phyloP scores from a whole-genome alignment of 371 early-diverging fungal genomes.

The Chytridium lagenaria region DNA sequence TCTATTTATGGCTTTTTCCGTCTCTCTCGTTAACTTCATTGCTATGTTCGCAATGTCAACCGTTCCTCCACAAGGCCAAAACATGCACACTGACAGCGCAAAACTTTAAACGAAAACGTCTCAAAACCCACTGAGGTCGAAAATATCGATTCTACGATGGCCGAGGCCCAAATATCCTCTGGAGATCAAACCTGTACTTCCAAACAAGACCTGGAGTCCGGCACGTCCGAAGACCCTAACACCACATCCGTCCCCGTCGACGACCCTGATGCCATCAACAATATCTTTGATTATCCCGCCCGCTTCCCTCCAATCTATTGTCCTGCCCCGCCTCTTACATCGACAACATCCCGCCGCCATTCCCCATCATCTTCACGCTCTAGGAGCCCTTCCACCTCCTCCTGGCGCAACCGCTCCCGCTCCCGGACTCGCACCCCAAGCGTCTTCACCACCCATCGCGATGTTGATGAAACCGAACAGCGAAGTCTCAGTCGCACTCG shows the following conservation, averaged over 20 bases:
- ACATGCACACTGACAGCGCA: background rate
- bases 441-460: background rate
- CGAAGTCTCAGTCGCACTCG: background rate
- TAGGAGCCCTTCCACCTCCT: background rate
- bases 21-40: conserved; percentile 13
- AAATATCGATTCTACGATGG: background rate
- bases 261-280: background rate
- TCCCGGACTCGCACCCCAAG: background rate
- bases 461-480: background rate
- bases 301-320: conserved; percentile 10
- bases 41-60: conserved; percentile 11
- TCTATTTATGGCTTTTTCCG: conserved; percentile 16
- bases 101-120: too few species aligned
- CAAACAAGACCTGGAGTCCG: too few species aligned
- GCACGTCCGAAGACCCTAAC: background rate
- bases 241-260: background rate
- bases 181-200: too few species aligned
- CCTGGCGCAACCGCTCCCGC: background rate
- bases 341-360: background rate
- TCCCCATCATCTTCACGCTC: background rate
- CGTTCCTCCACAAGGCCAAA: background rate
- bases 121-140: background rate
- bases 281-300: background rate
- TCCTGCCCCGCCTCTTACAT: conserved; percentile 8
- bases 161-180: too few species aligned